phyloP scores from a whole-genome alignment of 768 basidiomycete species.

The Chalciporus chontae region DNA sequence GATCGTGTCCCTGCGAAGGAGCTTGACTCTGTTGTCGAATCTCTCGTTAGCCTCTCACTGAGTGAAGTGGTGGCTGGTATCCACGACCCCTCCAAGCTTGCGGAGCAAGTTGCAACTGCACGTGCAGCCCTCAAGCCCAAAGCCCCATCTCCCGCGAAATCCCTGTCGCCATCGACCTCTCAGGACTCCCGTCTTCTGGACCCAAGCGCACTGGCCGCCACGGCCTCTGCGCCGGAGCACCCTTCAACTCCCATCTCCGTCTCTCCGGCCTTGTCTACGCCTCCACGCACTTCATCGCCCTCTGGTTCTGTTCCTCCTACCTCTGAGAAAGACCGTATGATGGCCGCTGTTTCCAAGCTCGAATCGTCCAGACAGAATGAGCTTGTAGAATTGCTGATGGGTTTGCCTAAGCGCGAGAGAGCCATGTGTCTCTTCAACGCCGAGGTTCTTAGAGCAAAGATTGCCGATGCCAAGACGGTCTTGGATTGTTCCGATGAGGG shows the following conservation, averaged over 20 bases:
- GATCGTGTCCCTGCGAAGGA: constrained; percentile 52
- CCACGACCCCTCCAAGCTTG: constrained; percentile 62
- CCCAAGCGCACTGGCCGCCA: constrained; percentile 59
- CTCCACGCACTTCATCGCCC: constrained; percentile 82
- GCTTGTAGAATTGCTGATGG: constrained; percentile 78
- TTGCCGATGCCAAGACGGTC: constrained; percentile 79
- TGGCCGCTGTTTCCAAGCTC: constrained; percentile 59
- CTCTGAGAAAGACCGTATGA: constrained; percentile 75
- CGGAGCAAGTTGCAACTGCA: constrained; percentile 54
- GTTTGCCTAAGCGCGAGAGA: constrained; percentile 82
- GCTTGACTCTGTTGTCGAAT: constrained; percentile 65
- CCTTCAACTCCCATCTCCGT: constrained; percentile 84
- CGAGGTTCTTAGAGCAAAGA: constrained; percentile 72
- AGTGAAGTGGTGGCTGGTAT: constrained; percentile 76
- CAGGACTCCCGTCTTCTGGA: constrained; percentile 74
- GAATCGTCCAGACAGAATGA: constrained; percentile 59
- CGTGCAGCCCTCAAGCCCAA: constrained; percentile 36
- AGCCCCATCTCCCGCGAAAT: constrained; percentile 43
- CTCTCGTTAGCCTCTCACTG: constrained; percentile 64
- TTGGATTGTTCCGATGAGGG: constrained; percentile 69
- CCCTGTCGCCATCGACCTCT: constrained; percentile 52
- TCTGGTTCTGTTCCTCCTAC: constrained; percentile 54
- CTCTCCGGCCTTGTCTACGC: constrained; percentile 70
- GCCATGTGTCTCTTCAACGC: constrained; percentile 89
- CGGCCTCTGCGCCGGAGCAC: constrained; percentile 87